phyloP scores from a whole-genome alignment of 441 rosid genomes.

The Lepidium campestre region DNA sequence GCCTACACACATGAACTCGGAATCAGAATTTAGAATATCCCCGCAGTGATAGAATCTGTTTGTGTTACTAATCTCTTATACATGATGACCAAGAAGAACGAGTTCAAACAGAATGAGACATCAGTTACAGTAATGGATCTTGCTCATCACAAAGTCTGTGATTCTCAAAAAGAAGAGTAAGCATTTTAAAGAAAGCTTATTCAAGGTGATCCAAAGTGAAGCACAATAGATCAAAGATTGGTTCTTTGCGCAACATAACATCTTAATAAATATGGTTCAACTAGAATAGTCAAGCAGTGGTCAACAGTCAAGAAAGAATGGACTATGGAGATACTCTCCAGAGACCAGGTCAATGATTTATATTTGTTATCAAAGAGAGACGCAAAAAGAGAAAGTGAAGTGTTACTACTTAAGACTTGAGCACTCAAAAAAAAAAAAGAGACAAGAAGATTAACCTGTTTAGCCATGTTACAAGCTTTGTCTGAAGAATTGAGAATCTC shows the following conservation, averaged over 20 bases:
- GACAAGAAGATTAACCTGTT: constrained; percentile 27
- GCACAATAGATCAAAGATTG: background rate
- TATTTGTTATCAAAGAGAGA: background rate
- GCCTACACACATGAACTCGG: constrained; percentile 24
- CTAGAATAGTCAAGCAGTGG: background rate
- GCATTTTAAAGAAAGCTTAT: background rate
- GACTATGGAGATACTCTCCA: background rate
- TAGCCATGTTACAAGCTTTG: constrained; percentile 46
- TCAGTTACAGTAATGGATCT: background rate
- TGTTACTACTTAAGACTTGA: background rate
- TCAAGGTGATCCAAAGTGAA: background rate
- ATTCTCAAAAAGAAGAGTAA: background rate
- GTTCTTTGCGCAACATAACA: background rate
- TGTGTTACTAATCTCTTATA: background rate
- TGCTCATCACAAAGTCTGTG: background rate
- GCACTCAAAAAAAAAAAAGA: background rate
- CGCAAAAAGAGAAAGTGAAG: background rate
- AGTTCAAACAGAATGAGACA: background rate
- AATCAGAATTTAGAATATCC: background rate
- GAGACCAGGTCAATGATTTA: background rate
- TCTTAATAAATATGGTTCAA: background rate
- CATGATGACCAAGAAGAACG: background rate
- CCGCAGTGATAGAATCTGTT: background rate
- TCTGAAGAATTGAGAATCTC: constrained; percentile 49
- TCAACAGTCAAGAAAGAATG: background rate